Percentiles rank a stretch among this genome's conserved stretches.
These are phyloP conservation scores for Lipomyces yamanashiensis DNA, from an alignment of 805 yeast species.

Conservation along the genomic window DNA sequence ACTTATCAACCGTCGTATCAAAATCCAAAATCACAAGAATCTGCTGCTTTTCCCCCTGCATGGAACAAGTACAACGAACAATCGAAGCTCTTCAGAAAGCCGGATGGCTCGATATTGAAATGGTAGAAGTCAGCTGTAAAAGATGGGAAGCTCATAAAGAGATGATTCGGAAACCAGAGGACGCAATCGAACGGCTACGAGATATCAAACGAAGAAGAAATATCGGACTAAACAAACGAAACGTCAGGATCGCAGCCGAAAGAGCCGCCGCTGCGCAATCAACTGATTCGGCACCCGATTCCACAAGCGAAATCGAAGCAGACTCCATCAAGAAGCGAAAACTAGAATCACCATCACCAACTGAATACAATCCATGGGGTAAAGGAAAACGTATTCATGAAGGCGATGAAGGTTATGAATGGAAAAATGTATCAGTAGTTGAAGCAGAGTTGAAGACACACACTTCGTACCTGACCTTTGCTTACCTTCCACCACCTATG, in stretches of 20 bases:
- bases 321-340: too few relatives aligned
- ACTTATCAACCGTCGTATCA: conserved; percentile 64
- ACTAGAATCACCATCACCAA: conserved; percentile 24
- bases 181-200: conserved; percentile 75
- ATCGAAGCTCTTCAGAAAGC: conserved; percentile 70
- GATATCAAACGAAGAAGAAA: conserved; percentile 78
- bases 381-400: conserved; percentile 82
- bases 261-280: not conserved
- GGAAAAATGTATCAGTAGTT: conserved; percentile 83
- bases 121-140: conserved; percentile 86
- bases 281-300: conserved; percentile 25
- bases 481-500: conserved; percentile 52
- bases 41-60: conserved; percentile 97
- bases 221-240: conserved; percentile 48
- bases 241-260: conserved; percentile 37
- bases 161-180: conserved; percentile 80
- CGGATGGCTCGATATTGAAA: conserved; percentile 87
- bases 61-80: conserved; percentile 92
- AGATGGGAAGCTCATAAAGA: conserved; percentile 89
- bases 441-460: conserved; percentile 91
- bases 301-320: conserved; percentile 21
- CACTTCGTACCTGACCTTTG: conserved; percentile 93
- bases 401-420: conserved; percentile 78
- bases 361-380: conserved; percentile 68
- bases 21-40: conserved; percentile 61